Evolutionary conservation across 1,139 yeast genomes (phyloP).

Genomic region (Saccharomyces hybrid): DNA sequence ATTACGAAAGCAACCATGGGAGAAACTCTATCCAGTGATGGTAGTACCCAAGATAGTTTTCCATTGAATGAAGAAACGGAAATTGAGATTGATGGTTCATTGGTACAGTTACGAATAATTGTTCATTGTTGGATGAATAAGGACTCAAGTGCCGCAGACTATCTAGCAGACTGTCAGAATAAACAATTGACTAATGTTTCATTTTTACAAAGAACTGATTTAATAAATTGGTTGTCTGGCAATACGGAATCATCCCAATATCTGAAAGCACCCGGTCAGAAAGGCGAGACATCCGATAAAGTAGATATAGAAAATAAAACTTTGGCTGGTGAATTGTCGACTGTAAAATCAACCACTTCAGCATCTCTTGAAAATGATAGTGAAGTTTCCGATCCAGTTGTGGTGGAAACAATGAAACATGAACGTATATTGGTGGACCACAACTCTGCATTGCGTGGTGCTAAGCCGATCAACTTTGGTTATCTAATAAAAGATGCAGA

Average conservation of each 20-base stretch:
- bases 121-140: slow-evolving; percentile 76
- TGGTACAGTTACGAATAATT: slow-evolving; percentile 53
- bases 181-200: slow-evolving; percentile 63
- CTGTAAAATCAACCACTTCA: not conserved
- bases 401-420: slow-evolving; percentile 45
- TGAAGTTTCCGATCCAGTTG: slow-evolving; percentile 37
- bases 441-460: slow-evolving; percentile 72
- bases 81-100: slow-evolving; percentile 46
- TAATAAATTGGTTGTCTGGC: slow-evolving; percentile 75
- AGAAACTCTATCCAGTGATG: slow-evolving; percentile 9
- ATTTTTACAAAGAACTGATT: slow-evolving; percentile 79
- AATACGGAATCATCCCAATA: slow-evolving; percentile 51
- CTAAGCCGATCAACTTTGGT: slow-evolving; percentile 64
- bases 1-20: slow-evolving; percentile 27
- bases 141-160: slow-evolving; percentile 74
- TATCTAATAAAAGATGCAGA: slow-evolving; percentile 69
- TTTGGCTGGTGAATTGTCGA: slow-evolving; percentile 1
- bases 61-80: slow-evolving; percentile 45
- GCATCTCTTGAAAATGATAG: not conserved
- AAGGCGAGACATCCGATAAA: slow-evolving; percentile 1
- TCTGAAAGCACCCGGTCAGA: slow-evolving; percentile 24
- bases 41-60: slow-evolving; percentile 8
- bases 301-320: slow-evolving; percentile 6
- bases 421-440: slow-evolving; percentile 73
- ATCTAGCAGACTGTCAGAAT: slow-evolving; percentile 64